Conservation (phyloP, 306 rosid genomes). For the Prunus persica region Prunus_persica_NCBIv2 NC_034010.1:6079501-6080000, state of each 20-base stretch:
- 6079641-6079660: neutral
- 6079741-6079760: neutral
- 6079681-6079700: neutral
- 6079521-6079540: neutral
- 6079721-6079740: neutral
- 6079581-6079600: slow-evolving; percentile 9
- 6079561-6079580: neutral
- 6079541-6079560: neutral
- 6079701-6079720: neutral
- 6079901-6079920: neutral
- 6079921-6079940: neutral
- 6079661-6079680: slow-evolving; percentile 4
- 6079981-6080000: neutral
- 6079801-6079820: neutral
- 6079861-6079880: neutral
- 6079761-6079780: neutral
- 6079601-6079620: neutral
- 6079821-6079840: neutral
- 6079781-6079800: neutral
- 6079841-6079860: neutral
- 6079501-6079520: slow-evolving; percentile 8
- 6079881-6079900: neutral
- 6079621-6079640: neutral
- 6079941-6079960: neutral
- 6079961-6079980: neutral